These are phyloP conservation scores for Ormosia emarginata DNA, from an alignment of 306 rosid genomes.

Conservation along the genomic window DNA sequence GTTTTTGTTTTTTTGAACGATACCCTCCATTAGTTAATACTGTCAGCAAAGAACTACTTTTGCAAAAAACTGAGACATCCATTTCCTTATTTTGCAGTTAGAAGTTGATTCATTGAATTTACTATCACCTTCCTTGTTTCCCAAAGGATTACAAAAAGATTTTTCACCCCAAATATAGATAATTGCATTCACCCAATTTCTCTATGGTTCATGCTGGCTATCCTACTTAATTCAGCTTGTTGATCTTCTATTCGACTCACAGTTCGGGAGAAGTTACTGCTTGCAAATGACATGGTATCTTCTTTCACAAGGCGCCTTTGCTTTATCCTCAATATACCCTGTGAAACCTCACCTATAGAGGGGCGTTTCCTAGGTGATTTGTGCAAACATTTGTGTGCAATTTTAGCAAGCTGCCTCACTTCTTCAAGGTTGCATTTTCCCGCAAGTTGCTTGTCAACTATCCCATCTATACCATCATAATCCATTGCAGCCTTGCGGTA, in stretches of 20 bases:
- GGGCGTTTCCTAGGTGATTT: slow-evolving; percentile 71
- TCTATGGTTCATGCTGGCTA: slow-evolving; percentile 33
- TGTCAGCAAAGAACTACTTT: background rate
- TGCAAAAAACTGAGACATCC: background rate
- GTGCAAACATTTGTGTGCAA: slow-evolving; percentile 77
- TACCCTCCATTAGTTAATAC: background rate
- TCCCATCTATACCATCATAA: slow-evolving; percentile 80
- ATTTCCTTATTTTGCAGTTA: slow-evolving; percentile 5
- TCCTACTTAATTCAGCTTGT: slow-evolving; percentile 62
- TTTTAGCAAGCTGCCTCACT: slow-evolving; percentile 76
- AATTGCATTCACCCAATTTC: slow-evolving; percentile 28
- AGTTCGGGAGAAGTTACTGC: slow-evolving; percentile 57
- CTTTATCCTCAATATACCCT: slow-evolving; percentile 66
- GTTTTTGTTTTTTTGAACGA: too few species aligned
- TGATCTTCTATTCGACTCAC: slow-evolving; percentile 73
- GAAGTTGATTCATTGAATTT: slow-evolving; percentile 17
- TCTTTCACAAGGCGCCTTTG: slow-evolving; percentile 51
- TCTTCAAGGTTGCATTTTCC: slow-evolving; percentile 73
- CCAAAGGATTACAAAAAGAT: background rate
- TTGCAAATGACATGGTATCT: slow-evolving; percentile 67
- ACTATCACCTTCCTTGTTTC: background rate
- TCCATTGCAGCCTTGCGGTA: slow-evolving; percentile 80
- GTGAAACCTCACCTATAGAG: slow-evolving; percentile 67
- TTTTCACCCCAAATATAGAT: background rate
- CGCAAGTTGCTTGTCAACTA: slow-evolving; percentile 74